These are phyloP conservation scores for Saturnispora diversa DNA, from an alignment of 805 yeast genomes.

Conservation along the genomic window DNA sequence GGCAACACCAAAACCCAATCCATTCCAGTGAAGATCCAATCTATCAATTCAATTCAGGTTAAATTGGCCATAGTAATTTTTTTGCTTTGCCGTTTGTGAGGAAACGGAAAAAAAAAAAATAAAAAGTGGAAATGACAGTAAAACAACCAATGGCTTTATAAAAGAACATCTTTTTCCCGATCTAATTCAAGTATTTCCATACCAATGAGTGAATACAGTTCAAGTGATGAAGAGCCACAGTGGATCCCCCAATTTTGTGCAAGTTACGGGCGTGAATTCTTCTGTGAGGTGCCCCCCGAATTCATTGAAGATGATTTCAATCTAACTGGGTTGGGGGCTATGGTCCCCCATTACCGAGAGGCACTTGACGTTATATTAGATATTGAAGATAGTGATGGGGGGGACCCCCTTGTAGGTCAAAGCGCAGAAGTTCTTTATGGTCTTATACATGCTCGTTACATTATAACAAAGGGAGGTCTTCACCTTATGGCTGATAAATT, in stretches of 20 bases:
- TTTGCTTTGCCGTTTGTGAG: too few relatives aligned
- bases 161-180: too few relatives aligned
- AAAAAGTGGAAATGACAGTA: too few relatives aligned
- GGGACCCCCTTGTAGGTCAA: slow-evolving; percentile 68
- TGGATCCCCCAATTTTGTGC: slow-evolving; percentile 82
- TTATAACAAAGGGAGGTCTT: slow-evolving; percentile 81
- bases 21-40: too few relatives aligned
- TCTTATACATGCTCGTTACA: slow-evolving; percentile 85
- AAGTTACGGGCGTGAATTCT: slow-evolving; percentile 77
- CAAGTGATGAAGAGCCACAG: slow-evolving; percentile 50
- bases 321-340: slow-evolving; percentile 75
- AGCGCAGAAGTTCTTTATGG: slow-evolving; percentile 92
- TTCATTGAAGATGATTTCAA: slow-evolving; percentile 96
- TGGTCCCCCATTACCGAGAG: slow-evolving; percentile 86
- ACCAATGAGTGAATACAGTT: background rate
- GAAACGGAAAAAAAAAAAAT: too few relatives aligned
- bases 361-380: slow-evolving; percentile 88
- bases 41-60: too few relatives aligned
- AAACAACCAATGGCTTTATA: too few relatives aligned
- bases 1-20: slow-evolving; percentile 2
- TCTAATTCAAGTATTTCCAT: too few relatives aligned
- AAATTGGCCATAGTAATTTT: too few relatives aligned
- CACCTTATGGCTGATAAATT: slow-evolving; percentile 91
- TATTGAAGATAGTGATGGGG: slow-evolving; percentile 64
- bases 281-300: slow-evolving; percentile 85